A percentile compares a stretch with the other conserved stretches of the same genome.
Conservation (phyloP, 345 rosid genomes). For the Theobroma cacao region DNA sequence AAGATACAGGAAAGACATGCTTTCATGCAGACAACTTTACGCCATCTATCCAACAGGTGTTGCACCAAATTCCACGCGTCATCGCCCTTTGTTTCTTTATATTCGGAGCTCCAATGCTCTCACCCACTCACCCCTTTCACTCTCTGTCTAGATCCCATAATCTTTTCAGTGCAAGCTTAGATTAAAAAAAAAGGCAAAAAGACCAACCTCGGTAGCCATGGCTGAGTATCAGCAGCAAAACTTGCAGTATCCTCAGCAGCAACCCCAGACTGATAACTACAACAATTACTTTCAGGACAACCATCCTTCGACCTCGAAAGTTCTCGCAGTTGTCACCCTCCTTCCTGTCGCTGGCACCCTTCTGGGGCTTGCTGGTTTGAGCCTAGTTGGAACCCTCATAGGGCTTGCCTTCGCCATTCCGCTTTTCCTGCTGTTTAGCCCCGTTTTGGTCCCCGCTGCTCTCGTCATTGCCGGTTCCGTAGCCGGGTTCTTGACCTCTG, state of each 20-base stretch:
- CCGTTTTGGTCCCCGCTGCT: slow-evolving; percentile 60
- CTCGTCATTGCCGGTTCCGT: slow-evolving; percentile 40
- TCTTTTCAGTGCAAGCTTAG: too few relatives aligned
- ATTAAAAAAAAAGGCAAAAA: too few relatives aligned
- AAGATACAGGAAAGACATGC: neutral
- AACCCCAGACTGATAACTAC: neutral
- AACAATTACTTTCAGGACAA: neutral
- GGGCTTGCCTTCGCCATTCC: slow-evolving; percentile 41
- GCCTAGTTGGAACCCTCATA: slow-evolving; percentile 38
- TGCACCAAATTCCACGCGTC: neutral
- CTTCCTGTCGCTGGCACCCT: slow-evolving; percentile 44
- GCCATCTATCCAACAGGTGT: neutral
- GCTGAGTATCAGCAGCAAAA: neutral
- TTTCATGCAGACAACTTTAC: neutral
- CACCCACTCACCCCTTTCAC: neutral
- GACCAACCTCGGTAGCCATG: neutral
- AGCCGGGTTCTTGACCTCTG: slow-evolving; percentile 39
- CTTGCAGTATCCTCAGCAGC: neutral
- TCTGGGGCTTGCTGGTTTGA: slow-evolving; percentile 44
- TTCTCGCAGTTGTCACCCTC: slow-evolving; percentile 36
- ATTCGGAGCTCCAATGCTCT: neutral
- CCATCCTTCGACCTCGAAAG: slow-evolving; percentile 5
- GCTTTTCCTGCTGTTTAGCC: slow-evolving; percentile 52
- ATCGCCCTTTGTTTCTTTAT: neutral
- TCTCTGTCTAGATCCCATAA: neutral